Percentiles rank a stretch among this genome's conserved stretches.
These are phyloP conservation scores for Grigorovia humatica DNA, from an alignment of 805 yeast species.

Conservation along the genomic window DNA sequence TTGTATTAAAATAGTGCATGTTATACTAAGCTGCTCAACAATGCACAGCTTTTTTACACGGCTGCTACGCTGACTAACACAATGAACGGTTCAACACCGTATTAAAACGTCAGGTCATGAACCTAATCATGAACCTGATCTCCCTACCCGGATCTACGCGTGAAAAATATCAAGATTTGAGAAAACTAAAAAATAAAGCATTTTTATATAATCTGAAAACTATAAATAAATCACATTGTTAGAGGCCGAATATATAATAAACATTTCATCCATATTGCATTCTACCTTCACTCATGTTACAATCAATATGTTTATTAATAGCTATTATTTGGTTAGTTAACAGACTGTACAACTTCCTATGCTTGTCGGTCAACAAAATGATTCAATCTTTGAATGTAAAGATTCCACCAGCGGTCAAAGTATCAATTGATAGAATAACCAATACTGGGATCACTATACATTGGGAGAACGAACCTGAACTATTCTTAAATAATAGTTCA, in stretches of 20 bases:
- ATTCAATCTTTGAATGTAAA: slow-evolving; percentile 21
- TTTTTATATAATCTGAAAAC: not conserved
- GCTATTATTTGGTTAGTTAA: slow-evolving; percentile 21
- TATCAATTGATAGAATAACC: slow-evolving; percentile 27
- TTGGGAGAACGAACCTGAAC: slow-evolving; percentile 27
- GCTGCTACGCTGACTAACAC: too few relatives aligned
- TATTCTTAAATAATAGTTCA: not conserved
- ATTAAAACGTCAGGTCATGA: not conserved
- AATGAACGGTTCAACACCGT: too few relatives aligned
- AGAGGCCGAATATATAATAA: not conserved
- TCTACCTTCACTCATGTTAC: not conserved
- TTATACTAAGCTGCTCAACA: not conserved
- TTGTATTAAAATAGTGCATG: slow-evolving; percentile 47
- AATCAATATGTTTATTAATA: slow-evolving; percentile 2
- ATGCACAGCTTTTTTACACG: too few relatives aligned
- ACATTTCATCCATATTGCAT: not conserved
- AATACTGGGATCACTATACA: slow-evolving; percentile 22
- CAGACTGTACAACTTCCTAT: slow-evolving; percentile 21
- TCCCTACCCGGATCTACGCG: not conserved
- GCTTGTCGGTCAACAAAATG: slow-evolving; percentile 23
- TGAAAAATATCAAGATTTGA: not conserved
- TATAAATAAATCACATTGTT: not conserved
- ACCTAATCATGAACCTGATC: too few relatives aligned
- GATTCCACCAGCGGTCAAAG: slow-evolving; percentile 27
- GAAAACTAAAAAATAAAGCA: not conserved